Base-by-base conservation (phyloP, 2,329 filamentous ascomycete species). In the Xylaria arbuscula region DNA sequence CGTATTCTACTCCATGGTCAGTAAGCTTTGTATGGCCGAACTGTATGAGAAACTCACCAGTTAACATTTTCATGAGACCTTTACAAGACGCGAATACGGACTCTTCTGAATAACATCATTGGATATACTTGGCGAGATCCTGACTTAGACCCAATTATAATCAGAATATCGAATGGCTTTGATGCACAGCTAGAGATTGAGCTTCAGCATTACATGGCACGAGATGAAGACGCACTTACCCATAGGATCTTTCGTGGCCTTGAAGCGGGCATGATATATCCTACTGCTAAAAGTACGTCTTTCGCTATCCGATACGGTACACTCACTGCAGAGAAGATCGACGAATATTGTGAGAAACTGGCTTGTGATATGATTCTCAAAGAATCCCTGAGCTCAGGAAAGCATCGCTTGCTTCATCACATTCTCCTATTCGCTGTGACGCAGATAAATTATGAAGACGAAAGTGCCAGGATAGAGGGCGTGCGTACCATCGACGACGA, bases 181-280 rank as follows among this genome's bases (percentile, higher is more conserved):
- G 22, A 63, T 11, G 22, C 64, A 13, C 59, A 53, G 38, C 59
- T 67, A 10, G 47, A 67, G 19, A 24, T 67, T 19, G 59, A 67
- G 32, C 38, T 67, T n/a, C 59, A 42, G 24, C 55, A 24, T 42
- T 63, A 67, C 10, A 47, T 58, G 6, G 57, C 64, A 24, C 11
- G 34, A 3, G 28, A 67, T 40, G 59, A 67, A 11, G 13, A 67
- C 22, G 64, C 64, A 28, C 64, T 63, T 36, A 63, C 59, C 28
- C 64, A 67, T 51, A 62, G 34, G 13, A 56, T 63, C 63, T 67
- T 67, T 22, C 59, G 64, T 22, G 64, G 64, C 10, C 64, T 67
- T 36, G 64, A 63, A n/a, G 53, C 59, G 13, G 64, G 59, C 8
- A 67, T 57, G 45, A 47, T 32, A 48, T 62, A 58, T 45, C 59